These are phyloP conservation scores for Paxillus ammoniavirescens DNA, from an alignment of 768 basidiomycete genomes.

Conservation along the genomic window DNA sequence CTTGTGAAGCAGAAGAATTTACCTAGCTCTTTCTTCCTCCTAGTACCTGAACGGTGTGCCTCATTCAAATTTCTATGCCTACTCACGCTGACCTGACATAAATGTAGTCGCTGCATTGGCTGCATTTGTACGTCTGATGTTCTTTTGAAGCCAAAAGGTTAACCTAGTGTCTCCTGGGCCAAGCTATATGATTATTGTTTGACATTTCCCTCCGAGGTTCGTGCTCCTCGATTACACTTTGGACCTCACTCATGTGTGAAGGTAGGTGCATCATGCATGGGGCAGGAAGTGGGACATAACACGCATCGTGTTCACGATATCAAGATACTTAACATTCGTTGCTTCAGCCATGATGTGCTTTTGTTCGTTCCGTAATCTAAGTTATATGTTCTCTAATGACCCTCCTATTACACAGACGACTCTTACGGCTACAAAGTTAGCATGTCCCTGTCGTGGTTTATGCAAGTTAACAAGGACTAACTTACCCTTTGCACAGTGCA, in stretches of 20 bases:
- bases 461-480: not conserved
- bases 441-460: not conserved
- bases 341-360: constrained; percentile 16
- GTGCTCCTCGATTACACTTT: not conserved
- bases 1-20: not conserved
- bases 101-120: constrained; percentile 19
- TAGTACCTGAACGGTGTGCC: constrained; percentile 18
- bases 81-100: not conserved
- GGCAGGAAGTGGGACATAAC: constrained; percentile 21
- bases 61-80: not conserved
- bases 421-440: constrained; percentile 6
- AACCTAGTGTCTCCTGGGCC: not conserved
- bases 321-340: constrained; percentile 28
- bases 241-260: not conserved
- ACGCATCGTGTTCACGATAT: constrained; percentile 23
- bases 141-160: not conserved
- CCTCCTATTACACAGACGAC: constrained; percentile 2
- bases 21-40: not conserved
- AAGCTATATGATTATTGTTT: constrained; percentile 24
- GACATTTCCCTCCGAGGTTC: constrained; percentile 22
- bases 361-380: constrained; percentile 5
- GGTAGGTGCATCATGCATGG: constrained; percentile 24
- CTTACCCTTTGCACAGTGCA: constrained; percentile 16
- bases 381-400: not conserved
- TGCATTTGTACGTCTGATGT: constrained; percentile 13